Base-by-base conservation (phyloP, 2,329 filamentous ascomycete species). In the Hortaea werneckii region DNA sequence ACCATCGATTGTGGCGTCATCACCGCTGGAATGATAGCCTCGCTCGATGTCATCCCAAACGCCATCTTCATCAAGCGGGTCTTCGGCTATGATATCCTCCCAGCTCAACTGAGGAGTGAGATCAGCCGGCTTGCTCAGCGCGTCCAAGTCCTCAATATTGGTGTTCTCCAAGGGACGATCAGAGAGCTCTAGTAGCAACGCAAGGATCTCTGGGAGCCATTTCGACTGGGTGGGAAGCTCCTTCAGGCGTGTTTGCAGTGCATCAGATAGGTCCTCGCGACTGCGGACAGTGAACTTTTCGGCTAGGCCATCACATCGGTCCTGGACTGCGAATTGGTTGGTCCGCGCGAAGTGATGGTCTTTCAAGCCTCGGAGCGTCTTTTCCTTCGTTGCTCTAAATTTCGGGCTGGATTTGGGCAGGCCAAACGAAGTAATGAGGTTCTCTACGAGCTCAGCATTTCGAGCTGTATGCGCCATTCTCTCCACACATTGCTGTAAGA, bases 241-340 rank as follows among this genome's bases (percentile, higher is more conserved):
- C 35, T 75, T 67, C 10, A 87, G 64, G 32, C 84, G 74, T 38
- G 62, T 59, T 35, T 71, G 68, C 32, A 88, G 67, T 5, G 80
- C 81, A 60, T 89, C 81, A 9, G 87, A 87, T 27, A 95, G 69
- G 35, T 79, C 79, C 56, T 95, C 89, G 50, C 85, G 80, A 58
- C 85, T 82, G 41, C 87, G 75, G 44, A 96, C 75, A 29, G 80
- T 77, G 56, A 95, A 92, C 56, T 90, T 88, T 67, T 96, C 92
- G 54, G 89, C 82, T 2, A 95, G 71, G 1, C 71, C 71, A 20
- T 63, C 56, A 12, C 66, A 60, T 32, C 55, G 64, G 2, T 64
- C 54, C 37, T 63, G 60, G 29, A 74, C 63, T n/a, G 70, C 68
- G 55, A 74, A 74, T 43, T 72, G 71, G 50, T 73, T 73, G 1